phyloP scores from a whole-genome alignment of 164 flowering plant species.

The Kingdonia uniflora region DNA sequence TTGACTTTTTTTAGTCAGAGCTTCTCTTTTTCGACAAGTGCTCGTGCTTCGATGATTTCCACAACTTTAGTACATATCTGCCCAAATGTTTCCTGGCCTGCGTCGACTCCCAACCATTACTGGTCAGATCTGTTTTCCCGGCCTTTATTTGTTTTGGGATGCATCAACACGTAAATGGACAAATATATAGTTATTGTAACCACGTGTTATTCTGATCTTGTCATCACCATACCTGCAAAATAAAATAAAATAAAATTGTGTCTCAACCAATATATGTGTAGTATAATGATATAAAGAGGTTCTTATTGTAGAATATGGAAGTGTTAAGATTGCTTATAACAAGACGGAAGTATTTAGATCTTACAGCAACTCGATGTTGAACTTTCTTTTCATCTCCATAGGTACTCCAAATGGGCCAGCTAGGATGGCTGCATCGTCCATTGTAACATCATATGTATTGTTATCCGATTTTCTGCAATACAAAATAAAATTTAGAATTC shows the following conservation, averaged over 20 bases:
- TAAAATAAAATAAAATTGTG: not conserved
- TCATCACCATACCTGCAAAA: constrained; percentile 63
- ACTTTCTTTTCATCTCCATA: constrained; percentile 48
- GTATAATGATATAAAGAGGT: not conserved
- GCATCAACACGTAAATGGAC: constrained; percentile 51
- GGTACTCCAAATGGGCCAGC: constrained; percentile 64
- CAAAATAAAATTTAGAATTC: not conserved
- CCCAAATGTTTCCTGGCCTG: too few relatives aligned
- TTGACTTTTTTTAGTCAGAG: too few relatives aligned
- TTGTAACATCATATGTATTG: constrained; percentile 42
- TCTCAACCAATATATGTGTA: not conserved
- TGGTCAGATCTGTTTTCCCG: too few relatives aligned
- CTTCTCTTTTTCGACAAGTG: too few relatives aligned
- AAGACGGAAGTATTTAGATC: constrained; percentile 11
- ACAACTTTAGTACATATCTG: too few relatives aligned
- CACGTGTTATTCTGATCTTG: constrained; percentile 66
- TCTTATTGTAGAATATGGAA: not conserved
- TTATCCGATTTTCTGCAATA: constrained; percentile 45
- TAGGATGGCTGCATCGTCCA: constrained; percentile 79
- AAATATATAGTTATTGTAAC: constrained; percentile 47
- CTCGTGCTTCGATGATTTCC: too few relatives aligned
- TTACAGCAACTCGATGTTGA: constrained; percentile 63
- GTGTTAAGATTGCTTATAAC: too few relatives aligned
- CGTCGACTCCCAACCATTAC: too few relatives aligned
- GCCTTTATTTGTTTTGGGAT: constrained; percentile 8